Base-by-base conservation (phyloP, 306 rosid species). In the Trifolium pratense region DNA sequence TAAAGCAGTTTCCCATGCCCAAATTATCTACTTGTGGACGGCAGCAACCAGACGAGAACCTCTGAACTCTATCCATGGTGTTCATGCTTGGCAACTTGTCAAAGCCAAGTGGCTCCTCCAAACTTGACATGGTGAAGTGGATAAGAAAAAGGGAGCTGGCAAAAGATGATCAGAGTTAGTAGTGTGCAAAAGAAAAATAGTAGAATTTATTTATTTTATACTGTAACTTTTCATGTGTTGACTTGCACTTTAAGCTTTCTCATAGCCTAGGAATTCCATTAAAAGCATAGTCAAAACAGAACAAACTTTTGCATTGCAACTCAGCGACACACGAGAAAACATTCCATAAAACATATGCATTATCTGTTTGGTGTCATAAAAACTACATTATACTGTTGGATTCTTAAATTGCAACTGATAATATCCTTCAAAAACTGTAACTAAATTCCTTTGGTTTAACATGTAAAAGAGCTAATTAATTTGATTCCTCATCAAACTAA, bases 71-170 rank as follows among this genome's bases (percentile, higher is more conserved):
- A 70, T 92, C 93, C 16, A 85, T 76, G 49, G 97, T 89, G 60
- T 73, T 86, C 93, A 88, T 88, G 84, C 96, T 92, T 48, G 97
- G 97, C 84, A 92, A 70, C 76, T 92, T 92, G 86, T 92, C 94
- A 86, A 86, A 76, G 81, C 91, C 96, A 62, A 92, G 94, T 37
- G 96, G 96, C 82, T 92, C 91, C 86, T 90, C 94, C 92, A 92
- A 81, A 75, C 98, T 92, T 23, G 98, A 92, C 97, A 92, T 92
- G 67, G 72, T 81, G 74, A 82, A 64, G 78, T 29, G 31, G 78
- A 75, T 55, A 80, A 45, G 43, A 58, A 43, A 62, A 59, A 48
- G 55, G 34, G 66, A 81, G 45, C 84, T 75, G 53, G 60, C 68
- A 78, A 65, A 75, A 67, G 52, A 72, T 67, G 8, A 53, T 51